Conservation (phyloP, 495 filamentous ascomycete genomes). For the Lepidopterella palustris region DNA sequence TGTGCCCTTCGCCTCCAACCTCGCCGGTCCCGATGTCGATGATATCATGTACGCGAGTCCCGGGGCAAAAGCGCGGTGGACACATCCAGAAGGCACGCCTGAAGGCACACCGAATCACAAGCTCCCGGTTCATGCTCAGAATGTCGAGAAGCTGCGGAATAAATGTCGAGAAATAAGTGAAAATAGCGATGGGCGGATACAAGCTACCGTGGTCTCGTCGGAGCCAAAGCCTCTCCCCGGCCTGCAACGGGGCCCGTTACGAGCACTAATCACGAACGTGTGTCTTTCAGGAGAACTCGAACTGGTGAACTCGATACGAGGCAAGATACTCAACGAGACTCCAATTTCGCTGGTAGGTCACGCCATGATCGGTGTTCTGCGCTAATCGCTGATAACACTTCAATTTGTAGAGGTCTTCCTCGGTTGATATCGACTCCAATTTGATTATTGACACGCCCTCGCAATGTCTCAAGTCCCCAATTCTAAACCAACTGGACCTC, state of each 20-base stretch:
- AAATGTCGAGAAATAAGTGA: slow-evolving; percentile 75
- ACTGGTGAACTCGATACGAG: slow-evolving; percentile 74
- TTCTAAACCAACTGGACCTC: slow-evolving; percentile 78
- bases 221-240: slow-evolving; percentile 70
- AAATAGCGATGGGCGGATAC: slow-evolving; percentile 58
- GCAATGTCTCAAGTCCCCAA: slow-evolving; percentile 58
- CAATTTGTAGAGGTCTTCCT: slow-evolving; percentile 68
- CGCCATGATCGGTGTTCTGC: not conserved
- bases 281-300: slow-evolving; percentile 81
- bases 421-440: slow-evolving; percentile 84
- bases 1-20: slow-evolving; percentile 84
- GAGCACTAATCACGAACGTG: slow-evolving; percentile 80
- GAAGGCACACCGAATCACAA: slow-evolving; percentile 77
- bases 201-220: slow-evolving; percentile 74
- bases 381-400: not conserved
- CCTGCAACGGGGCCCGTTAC: slow-evolving; percentile 55
- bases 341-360: slow-evolving; percentile 76
- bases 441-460: slow-evolving; percentile 67
- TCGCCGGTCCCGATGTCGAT: slow-evolving; percentile 82
- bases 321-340: slow-evolving; percentile 76
- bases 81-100: slow-evolving; percentile 76
- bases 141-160: slow-evolving; percentile 67
- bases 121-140: slow-evolving; percentile 79
- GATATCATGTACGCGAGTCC: slow-evolving; percentile 85
- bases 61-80: slow-evolving; percentile 80